A percentile compares a stretch with the other conserved stretches of the same genome.
Evolutionary conservation across 139 green algal species (phyloP).

Genomic region (Zygnema cylindricum): DNA sequence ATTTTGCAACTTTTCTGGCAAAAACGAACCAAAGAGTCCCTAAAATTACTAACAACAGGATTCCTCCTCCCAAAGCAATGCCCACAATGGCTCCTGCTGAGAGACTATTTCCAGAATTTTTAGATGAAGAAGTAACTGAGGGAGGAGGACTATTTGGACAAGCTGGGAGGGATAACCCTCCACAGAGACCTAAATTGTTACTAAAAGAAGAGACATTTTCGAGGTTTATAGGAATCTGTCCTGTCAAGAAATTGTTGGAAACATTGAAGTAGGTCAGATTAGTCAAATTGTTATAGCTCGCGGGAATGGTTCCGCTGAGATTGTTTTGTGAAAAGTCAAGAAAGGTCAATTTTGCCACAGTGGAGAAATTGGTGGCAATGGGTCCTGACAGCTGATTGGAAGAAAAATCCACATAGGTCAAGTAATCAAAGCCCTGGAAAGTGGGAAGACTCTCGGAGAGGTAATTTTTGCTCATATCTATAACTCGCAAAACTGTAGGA

Average conservation of each 20-base stretch:
- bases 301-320: neutral
- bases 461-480: slow-evolving; percentile 24
- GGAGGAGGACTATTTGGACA: neutral
- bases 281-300: neutral
- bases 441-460: neutral
- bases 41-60: neutral
- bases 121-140: neutral
- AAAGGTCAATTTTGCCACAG: neutral
- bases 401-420: slow-evolving; percentile 29
- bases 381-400: slow-evolving; percentile 21
- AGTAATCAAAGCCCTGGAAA: neutral
- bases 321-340: slow-evolving; percentile 11
- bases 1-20: neutral
- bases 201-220: slow-evolving; percentile 4
- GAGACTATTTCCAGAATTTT: slow-evolving; percentile 14
- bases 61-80: slow-evolving; percentile 1
- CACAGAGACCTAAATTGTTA: slow-evolving; percentile 13
- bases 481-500: neutral
- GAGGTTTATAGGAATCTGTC: neutral
- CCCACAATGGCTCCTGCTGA: slow-evolving; percentile 10
- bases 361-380: neutral
- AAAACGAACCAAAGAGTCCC: neutral
- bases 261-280: slow-evolving; percentile 14
- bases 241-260: slow-evolving; percentile 20
- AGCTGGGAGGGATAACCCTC: neutral